Base-by-base conservation (phyloP, 768 basidiomycete genomes). In the Leccinum variicolor region DNA sequence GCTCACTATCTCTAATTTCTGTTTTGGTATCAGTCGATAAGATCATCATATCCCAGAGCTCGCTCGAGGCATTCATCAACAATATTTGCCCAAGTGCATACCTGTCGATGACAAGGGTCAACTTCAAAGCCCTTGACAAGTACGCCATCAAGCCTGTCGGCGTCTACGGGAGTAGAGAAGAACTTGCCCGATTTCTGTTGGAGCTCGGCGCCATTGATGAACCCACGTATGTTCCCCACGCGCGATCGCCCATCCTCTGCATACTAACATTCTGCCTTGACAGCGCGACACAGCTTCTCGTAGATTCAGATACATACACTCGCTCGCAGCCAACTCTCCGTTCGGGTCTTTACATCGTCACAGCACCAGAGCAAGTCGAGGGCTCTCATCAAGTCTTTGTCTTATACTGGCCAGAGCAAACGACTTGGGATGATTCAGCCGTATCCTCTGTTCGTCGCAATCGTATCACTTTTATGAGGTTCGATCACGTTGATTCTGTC, bases 381-480 rank as follows among this genome's bases (percentile, higher is more conserved):
- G 29, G 6, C 2, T 26, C 47, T 2, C 66, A 73, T 25, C 64
- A 72, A 23, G 51, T 81, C 7, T 83, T 81, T 51, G 75, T 83
- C 14, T 61, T 86, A 6, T 85, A 82, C 55, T 87, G 86, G 85
- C 84, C 84, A 0, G 83, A 87, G 57, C 74, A 81, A 29, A 75
- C 70, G 0, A 85, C 84, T 0, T 86, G 85, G 85, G 65, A 79
- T 33, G 83, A 85, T 64, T 68, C 73, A 14, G 77, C 81, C 0
- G 34, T 69, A 6, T 70, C 76, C 1, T 70, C 81, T 4, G 76
- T 82, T 50, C 64, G 74, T 28, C 76, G 79, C 3, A 86, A 85
- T 68, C 75, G 85, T 6, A 72, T 80, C 3, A 83, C 84, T 0
- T 86, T 86, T 61, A 85, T 86, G 82, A 70, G 84, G 85, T 82